Percentiles rank a stretch among this genome's conserved stretches.
Evolutionary conservation across 768 basidiomycete genomes (phyloP).

Genomic region (Jaapia argillacea): DNA sequence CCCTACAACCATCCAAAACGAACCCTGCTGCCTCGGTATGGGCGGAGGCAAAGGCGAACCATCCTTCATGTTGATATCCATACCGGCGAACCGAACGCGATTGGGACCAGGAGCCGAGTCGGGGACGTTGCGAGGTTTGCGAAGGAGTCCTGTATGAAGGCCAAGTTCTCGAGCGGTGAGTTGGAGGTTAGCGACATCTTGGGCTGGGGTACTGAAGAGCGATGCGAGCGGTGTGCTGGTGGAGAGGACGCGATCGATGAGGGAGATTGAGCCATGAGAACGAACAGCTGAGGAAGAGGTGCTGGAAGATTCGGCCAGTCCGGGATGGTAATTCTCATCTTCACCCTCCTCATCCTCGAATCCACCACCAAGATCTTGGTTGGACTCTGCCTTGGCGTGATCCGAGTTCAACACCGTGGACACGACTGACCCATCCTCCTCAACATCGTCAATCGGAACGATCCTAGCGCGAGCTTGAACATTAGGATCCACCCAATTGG

Average conservation of each 20-base stretch:
- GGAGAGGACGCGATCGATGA: constrained; percentile 10
- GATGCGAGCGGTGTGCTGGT: constrained; percentile 18
- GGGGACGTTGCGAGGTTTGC: constrained; percentile 5
- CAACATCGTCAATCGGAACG: constrained; percentile 4
- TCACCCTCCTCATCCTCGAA: constrained; percentile 6
- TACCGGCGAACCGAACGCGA: too few relatives aligned
- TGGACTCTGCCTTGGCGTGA: constrained; percentile 15
- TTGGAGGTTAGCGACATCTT: constrained; percentile 16
- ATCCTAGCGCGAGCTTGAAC: constrained; percentile 1
- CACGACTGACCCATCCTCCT: constrained; percentile 8
- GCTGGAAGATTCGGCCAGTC: constrained; percentile 4
- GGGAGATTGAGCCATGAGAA: constrained; percentile 11
- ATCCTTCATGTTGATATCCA: constrained; percentile 7
- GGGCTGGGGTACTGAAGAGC: constrained; percentile 18
- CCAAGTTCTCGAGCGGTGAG: constrained; percentile 17
- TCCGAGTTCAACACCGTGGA: constrained; percentile 18
- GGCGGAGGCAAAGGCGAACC: constrained; percentile 4
- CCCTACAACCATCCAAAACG: constrained; percentile 26
- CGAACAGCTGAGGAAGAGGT: constrained; percentile 2
- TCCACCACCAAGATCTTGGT: too few relatives aligned
- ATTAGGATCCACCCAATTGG: constrained; percentile 20
- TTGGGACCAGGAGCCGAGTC: too few relatives aligned
- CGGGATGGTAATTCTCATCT: not conserved
- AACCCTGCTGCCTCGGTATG: constrained; percentile 10
- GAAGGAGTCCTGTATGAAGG: constrained; percentile 18